Evolutionary conservation across 345 rosid genomes (phyloP), one percentile per base, ranked within the genome.

Genomic region (Eucalyptus tenuipes): DNA sequence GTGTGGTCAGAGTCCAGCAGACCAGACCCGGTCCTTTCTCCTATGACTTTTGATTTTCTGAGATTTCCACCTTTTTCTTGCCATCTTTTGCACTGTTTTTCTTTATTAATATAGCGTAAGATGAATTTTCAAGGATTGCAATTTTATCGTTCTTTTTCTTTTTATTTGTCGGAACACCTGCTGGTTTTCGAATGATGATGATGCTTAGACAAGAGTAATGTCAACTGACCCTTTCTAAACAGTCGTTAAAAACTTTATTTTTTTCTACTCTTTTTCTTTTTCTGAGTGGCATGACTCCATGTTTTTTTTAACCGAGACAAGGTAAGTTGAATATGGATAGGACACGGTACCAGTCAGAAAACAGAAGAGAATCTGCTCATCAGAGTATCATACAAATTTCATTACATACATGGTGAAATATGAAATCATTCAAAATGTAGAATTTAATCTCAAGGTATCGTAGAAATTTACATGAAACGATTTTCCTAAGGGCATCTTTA

Each of bases 1-100:
- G 94, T 91, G 91, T 68, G 91, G 94, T 90, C 94, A 88, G 64
- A 16, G 88, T 91, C 85, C 71, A 88, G 92, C 94, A 90, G 94
- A 89, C 94, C 91, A 90, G 66, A 33, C 12, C 91, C 90, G 87
- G 85, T n/a, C 49, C 89, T 55, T 88, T 90, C 92, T 89, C 91
- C 92, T 61, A 29, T 29, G 61, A 27, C 68, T 27, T 27, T 27
- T 61, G 68, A 1, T 29, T 25, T 57, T 90, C 88, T 25, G 22
- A 40, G 85, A 87, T 64, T 64, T 64, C 31, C 3, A 15, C 75
- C 75, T 64, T 64, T 55, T 64, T 64, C 75, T n/a, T 64, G 40
- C 75, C 20, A 7, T 64, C 75, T 64, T 14, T n/a, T n/a, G 75
- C 40, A 64, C 17, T n/a, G 17, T 64, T 14, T 64, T n/a, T 64